These are phyloP conservation scores for Barbatosphaeria neglecta DNA, from an alignment of 495 filamentous ascomycete species.

Conservation along the genomic window DNA sequence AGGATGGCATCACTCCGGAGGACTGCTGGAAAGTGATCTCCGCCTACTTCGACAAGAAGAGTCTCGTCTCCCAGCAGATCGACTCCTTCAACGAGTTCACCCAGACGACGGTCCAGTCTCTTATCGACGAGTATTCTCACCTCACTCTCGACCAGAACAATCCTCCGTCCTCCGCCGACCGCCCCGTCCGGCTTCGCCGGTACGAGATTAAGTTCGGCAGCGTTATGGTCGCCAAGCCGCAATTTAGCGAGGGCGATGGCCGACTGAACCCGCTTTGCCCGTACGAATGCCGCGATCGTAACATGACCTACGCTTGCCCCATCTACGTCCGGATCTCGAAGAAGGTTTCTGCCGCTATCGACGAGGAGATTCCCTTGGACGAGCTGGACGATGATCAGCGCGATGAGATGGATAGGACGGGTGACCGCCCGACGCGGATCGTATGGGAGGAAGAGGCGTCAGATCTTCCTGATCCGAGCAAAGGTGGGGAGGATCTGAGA, in stretches of 20 bases:
- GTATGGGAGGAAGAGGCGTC: constrained; percentile 47
- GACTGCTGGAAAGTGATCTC: constrained; percentile 97
- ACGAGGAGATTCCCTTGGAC: constrained; percentile 50
- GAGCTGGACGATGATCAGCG: constrained; percentile 52
- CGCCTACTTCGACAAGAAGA: constrained; percentile 89
- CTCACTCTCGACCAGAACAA: constrained; percentile 83
- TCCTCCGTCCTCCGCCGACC: constrained; percentile 56
- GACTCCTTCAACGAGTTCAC: constrained; percentile 98
- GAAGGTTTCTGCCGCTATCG: constrained; percentile 67
- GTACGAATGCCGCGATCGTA: constrained; percentile 86
- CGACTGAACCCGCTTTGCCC: constrained; percentile 69
- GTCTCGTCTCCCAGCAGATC: constrained; percentile 92
- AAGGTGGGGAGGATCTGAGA: constrained; percentile 30
- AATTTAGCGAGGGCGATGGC: constrained; percentile 86
- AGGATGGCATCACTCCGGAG: constrained; percentile 74
- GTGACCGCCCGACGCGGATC: constrained; percentile 39
- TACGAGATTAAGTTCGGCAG: constrained; percentile 90
- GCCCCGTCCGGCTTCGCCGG: constrained; percentile 68
- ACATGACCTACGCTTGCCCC: constrained; percentile 87
- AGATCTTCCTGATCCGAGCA: constrained; percentile 20
- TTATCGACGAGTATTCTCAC: constrained; percentile 77
- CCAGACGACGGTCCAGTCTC: constrained; percentile 78
- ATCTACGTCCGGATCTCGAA: constrained; percentile 78
- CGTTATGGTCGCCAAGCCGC: constrained; percentile 70
- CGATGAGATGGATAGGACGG: constrained; percentile 31